phyloP scores from a whole-genome alignment of 179 eudicot genomes.

The Silene vulgaris region DNA sequence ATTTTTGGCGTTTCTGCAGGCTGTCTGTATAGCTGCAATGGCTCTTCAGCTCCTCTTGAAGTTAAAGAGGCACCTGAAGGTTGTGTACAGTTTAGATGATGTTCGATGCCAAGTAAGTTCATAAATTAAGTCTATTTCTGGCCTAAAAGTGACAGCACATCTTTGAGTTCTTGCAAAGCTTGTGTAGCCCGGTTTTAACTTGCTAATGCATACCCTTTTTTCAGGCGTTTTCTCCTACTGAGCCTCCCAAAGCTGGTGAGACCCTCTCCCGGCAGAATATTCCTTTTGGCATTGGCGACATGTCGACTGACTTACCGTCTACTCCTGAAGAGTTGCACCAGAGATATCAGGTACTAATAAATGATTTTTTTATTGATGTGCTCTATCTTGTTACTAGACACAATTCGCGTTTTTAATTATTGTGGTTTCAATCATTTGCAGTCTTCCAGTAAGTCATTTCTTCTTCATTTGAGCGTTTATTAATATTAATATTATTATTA shows the following conservation, averaged over 20 bases:
- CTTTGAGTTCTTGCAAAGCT: background rate
- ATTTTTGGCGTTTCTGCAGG: conserved; percentile 43
- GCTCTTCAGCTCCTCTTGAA: conserved; percentile 84
- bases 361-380: background rate
- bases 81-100: conserved; percentile 74
- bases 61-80: conserved; percentile 89
- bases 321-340: conserved; percentile 61
- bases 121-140: background rate
- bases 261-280: conserved; percentile 63
- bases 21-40: conserved; percentile 65
- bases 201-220: conserved; percentile 13
- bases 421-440: too few relatives aligned
- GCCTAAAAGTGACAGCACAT: background rate
- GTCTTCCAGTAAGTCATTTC: too few relatives aligned
- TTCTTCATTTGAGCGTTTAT: too few relatives aligned
- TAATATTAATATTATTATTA: too few relatives aligned
- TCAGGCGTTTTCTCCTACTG: conserved; percentile 88
- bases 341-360: conserved; percentile 69
- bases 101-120: conserved; percentile 76
- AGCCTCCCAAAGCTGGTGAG: conserved; percentile 78
- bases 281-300: conserved; percentile 54
- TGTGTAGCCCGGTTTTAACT: conserved; percentile 3
- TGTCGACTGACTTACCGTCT: conserved; percentile 46
- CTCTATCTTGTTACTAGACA: background rate
- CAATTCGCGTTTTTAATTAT: too few relatives aligned